Evolutionary conservation across 2,329 filamentous ascomycete species (phyloP).

Genomic region (Pestalotiopsis sp.): DNA sequence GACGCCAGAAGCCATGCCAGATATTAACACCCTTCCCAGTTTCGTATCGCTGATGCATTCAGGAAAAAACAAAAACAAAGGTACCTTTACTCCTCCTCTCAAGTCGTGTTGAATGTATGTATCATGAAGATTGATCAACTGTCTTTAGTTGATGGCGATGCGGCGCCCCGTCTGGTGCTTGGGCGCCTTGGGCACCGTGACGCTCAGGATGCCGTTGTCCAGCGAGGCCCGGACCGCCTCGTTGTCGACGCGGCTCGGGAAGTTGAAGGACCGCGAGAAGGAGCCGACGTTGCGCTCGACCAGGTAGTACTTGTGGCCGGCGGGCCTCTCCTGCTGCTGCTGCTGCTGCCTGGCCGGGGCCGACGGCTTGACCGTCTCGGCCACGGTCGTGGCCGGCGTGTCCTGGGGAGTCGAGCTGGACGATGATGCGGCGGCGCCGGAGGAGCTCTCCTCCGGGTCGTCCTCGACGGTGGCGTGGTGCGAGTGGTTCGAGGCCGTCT

Average conservation of each 20-base stretch:
- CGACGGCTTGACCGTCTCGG: conserved; percentile 34
- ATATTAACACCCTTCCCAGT: background rate
- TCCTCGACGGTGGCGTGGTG: conserved; percentile 70
- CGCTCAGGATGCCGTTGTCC: conserved; percentile 66
- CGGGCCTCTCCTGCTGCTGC: conserved; percentile 20
- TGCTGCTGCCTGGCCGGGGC: conserved; percentile 19
- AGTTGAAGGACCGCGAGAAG: conserved; percentile 70
- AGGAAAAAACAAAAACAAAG: background rate
- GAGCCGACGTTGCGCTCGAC: conserved; percentile 65
- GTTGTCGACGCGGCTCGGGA: conserved; percentile 66
- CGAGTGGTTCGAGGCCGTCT: conserved; percentile 22
- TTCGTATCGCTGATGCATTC: background rate
- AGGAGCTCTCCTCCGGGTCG: conserved; percentile 42
- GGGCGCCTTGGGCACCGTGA: conserved; percentile 68
- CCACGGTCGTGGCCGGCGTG: conserved; percentile 29
- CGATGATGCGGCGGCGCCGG: conserved; percentile 18
- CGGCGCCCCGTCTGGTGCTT: conserved; percentile 55
- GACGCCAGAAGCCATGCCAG: background rate
- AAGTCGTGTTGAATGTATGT: background rate
- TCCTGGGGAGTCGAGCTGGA: conserved; percentile 18
- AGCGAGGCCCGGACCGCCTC: conserved; percentile 63
- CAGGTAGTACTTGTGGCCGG: conserved; percentile 53
- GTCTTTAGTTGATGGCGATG: conserved; percentile 59
- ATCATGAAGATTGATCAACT: too few relatives aligned
- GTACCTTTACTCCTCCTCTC: background rate